Evolutionary conservation across 2,329 filamentous ascomycete genomes (phyloP).

Genomic region (Xylaria sp.): DNA sequence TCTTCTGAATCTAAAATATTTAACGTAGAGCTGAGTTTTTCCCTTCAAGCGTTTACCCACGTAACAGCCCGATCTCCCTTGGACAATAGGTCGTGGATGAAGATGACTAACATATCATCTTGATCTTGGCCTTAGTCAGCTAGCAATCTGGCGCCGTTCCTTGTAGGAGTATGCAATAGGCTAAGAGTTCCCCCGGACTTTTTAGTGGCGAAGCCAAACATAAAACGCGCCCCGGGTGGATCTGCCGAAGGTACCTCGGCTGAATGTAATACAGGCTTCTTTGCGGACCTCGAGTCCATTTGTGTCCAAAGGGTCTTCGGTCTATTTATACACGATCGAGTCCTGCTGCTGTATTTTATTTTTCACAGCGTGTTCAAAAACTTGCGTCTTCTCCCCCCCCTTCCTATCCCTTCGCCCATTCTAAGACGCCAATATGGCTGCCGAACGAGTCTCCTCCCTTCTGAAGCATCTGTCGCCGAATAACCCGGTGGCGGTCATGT

Average conservation of each 20-base stretch:
- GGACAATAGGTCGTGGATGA: not conserved
- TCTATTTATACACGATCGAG: not conserved
- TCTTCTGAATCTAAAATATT: too few species aligned
- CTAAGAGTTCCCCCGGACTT: constrained; percentile 8
- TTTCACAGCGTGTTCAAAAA: not conserved
- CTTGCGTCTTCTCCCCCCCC: not conserved
- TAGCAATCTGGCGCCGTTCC: not conserved
- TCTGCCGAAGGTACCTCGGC: constrained; percentile 22
- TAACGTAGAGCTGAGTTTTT: not conserved
- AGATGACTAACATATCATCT: constrained; percentile 4
- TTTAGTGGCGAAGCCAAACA: not conserved
- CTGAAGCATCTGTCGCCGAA: constrained; percentile 85
- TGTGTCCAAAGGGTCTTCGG: not conserved
- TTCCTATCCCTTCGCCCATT: not conserved
- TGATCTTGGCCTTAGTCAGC: not conserved
- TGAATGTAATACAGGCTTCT: constrained; percentile 14
- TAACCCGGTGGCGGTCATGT: constrained; percentile 80
- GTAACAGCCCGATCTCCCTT: not conserved
- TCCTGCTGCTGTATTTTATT: not conserved
- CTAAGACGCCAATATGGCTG: constrained; percentile 70
- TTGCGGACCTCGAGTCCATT: not conserved
- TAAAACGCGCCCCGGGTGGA: constrained; percentile 4
- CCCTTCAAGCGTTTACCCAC: not conserved
- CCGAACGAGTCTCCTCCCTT: constrained; percentile 87
- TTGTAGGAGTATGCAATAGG: not conserved